Percentiles rank a stretch among this genome's conserved stretches.
These are phyloP conservation scores for Endoconidiophora laricicola DNA, from an alignment of 2,329 filamentous ascomycete species.

Conservation along the genomic window DNA sequence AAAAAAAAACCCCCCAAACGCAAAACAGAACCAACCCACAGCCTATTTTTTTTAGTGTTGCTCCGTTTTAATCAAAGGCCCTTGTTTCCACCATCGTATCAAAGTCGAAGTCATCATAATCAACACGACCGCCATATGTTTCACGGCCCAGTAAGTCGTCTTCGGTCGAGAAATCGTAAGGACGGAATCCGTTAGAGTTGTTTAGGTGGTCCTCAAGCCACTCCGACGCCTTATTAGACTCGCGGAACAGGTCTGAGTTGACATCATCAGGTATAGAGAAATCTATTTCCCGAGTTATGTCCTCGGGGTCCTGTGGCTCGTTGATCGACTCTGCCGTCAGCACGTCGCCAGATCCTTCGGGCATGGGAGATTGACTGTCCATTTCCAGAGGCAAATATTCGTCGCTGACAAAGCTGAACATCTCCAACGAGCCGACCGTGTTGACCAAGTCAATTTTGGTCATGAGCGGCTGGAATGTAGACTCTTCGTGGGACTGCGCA, in stretches of 20 bases:
- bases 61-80: no score
- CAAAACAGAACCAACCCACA: neutral
- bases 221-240: neutral
- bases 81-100: neutral
- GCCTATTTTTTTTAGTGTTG: no score
- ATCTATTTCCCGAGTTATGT: neutral
- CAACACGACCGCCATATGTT: constrained; percentile 2
- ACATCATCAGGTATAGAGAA: constrained; percentile 1
- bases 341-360: constrained; percentile 3
- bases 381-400: neutral
- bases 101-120: neutral
- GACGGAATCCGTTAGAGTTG: neutral
- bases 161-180: neutral
- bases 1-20: constrained; percentile 1
- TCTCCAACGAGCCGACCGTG: constrained; percentile 7
- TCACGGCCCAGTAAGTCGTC: constrained; percentile 6
- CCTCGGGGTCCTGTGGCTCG: constrained; percentile 7
- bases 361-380: neutral
- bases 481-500: neutral
- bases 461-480: constrained; percentile 7
- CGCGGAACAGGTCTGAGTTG: constrained; percentile 2
- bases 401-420: constrained; percentile 1
- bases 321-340: constrained; percentile 9
- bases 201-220: neutral
- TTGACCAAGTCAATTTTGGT: neutral